Conservation (phyloP, 192 early-diverging fungal species). For the Rhizophagus prolifer region DNA sequence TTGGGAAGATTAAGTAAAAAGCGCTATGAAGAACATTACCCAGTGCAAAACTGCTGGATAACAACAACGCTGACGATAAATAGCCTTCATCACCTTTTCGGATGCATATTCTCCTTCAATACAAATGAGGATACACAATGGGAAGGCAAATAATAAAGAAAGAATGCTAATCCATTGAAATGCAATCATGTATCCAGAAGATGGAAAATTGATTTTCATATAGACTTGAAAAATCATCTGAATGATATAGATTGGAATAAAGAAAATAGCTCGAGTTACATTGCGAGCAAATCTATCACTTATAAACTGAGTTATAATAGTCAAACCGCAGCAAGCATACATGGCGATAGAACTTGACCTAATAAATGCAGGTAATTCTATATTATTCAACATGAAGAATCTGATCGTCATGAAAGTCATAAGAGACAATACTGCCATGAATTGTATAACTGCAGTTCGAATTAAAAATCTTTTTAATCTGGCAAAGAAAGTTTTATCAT, state of each 20-base stretch:
- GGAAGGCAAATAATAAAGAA: neutral
- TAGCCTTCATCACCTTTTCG: neutral
- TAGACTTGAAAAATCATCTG: constrained; percentile 13
- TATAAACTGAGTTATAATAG: neutral
- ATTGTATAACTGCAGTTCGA: constrained; percentile 9
- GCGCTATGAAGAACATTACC: constrained; percentile 5
- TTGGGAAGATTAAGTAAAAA: neutral
- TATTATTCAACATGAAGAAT: constrained; percentile 1
- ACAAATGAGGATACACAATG: neutral
- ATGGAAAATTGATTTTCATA: neutral
- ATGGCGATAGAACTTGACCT: neutral
- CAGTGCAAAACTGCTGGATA: neutral
- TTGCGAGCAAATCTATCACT: neutral
- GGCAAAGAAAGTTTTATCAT: neutral
- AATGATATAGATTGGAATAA: neutral
- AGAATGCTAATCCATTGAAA: constrained; percentile 13
- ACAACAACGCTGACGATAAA: constrained; percentile 1
- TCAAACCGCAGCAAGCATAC: neutral
- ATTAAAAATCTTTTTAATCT: neutral
- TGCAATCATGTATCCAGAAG: neutral
- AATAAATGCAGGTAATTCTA: neutral
- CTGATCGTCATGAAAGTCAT: constrained; percentile 12
- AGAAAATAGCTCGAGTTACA: neutral
- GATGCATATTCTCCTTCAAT: too few relatives aligned
- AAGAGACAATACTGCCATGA: neutral